Percentiles rank a stretch among this genome's conserved stretches.
Conservation (phyloP, 495 filamentous ascomycete genomes). For the Neurospora sp. region DNA sequence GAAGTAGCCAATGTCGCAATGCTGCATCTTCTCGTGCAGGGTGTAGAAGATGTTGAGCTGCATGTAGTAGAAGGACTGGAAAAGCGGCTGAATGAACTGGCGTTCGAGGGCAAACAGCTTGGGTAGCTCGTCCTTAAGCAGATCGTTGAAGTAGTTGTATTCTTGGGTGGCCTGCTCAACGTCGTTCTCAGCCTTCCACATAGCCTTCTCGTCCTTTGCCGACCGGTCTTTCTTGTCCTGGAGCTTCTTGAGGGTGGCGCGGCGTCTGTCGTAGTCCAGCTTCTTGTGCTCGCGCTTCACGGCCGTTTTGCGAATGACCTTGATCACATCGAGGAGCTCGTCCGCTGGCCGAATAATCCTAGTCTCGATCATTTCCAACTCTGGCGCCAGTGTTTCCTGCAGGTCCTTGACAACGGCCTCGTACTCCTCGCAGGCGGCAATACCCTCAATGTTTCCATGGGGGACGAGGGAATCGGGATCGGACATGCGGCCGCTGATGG, state of each 20-base stretch:
- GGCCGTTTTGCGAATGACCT: slow-evolving; percentile 80
- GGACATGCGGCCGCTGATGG: slow-evolving; percentile 89
- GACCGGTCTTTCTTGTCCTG: slow-evolving; percentile 96
- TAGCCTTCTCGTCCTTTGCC: slow-evolving; percentile 91
- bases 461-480: slow-evolving; percentile 74
- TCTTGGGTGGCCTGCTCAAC: slow-evolving; percentile 89
- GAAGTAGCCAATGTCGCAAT: slow-evolving; percentile 94
- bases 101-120: slow-evolving; percentile 86
- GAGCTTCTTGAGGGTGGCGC: slow-evolving; percentile 76
- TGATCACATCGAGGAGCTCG: slow-evolving; percentile 89
- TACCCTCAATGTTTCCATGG: slow-evolving; percentile 89
- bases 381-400: slow-evolving; percentile 76
- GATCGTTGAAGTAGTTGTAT: slow-evolving; percentile 92
- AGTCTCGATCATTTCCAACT: slow-evolving; percentile 95
- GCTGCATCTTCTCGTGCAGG: slow-evolving; percentile 94
- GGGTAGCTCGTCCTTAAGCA: slow-evolving; percentile 91
- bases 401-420: slow-evolving; percentile 84
- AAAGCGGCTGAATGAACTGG: slow-evolving; percentile 93
- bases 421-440: slow-evolving; percentile 93
- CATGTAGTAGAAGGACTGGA: slow-evolving; percentile 99
- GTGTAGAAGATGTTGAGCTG: slow-evolving; percentile 99
- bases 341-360: slow-evolving; percentile 89
- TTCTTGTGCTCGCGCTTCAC: slow-evolving; percentile 95
- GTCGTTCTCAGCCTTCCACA: slow-evolving; percentile 92
- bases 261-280: slow-evolving; percentile 86